Evolutionary conservation across 768 basidiomycete genomes (phyloP), one percentile per base, ranked within the genome.

Genomic region (Exsudoporus frostii): DNA sequence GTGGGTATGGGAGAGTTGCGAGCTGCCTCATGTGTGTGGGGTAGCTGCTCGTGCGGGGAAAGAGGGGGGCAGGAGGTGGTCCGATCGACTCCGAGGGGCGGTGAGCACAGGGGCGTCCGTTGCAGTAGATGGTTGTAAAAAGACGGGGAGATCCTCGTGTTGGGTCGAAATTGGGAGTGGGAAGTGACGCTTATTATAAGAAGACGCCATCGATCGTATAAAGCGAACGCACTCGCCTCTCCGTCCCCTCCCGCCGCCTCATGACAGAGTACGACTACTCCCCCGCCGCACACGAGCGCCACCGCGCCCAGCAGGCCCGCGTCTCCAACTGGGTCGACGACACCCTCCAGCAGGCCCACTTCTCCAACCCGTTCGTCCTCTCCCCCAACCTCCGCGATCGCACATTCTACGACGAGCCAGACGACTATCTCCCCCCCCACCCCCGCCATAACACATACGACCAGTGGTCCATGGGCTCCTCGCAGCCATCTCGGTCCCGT

Each of bases 221-320:
- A 64, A 51, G 36, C 32, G 14, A 27, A 24, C 44, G 30, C 41
- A 49, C 43, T 50, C 38, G 38, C 38, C 50, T 43, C 32, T 46
- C 65, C 51, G 51, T 48, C 29, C 37, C 44, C 25, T 40, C 41
- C 50, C 55, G 27, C 48, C 54, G 24, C 19, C 48, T 36, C 56
- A 83, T 83, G 81, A 82, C 81, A 27, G 81, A 83, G 65, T 83
- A 83, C 76, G 81, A 82, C 69, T 82, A 73, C 65, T 82, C 80
- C 48, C 80, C 79, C 19, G 80, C 78, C 60, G 81, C 80, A 27
- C 70, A 75, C 59, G 73, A 81, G 48, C 74, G 71, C 10, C 71
- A 77, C 61, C 29, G 77, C 48, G 72, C 69, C 25, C 79, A 76
- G n/a, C 79, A 79, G 63, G 27, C 69, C 52, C 73, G 78, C 53